phyloP scores from a whole-genome alignment of 106 monocot species.

The Triglochin maritima region DNA sequence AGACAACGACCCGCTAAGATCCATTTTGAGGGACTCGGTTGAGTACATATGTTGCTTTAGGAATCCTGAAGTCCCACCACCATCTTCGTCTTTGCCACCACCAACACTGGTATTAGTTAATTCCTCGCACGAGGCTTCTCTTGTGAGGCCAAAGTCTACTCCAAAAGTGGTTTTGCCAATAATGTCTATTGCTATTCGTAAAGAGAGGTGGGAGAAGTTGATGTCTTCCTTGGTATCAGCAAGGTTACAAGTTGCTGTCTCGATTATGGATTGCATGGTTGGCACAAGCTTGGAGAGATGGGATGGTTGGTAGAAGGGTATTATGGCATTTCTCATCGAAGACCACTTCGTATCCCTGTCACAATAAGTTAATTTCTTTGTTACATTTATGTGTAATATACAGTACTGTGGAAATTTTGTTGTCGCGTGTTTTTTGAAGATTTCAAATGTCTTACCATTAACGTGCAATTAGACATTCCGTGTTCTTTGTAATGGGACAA shows the following conservation, averaged over 20 bases:
- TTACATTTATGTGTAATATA: not conserved
- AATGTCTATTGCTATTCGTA: slow-evolving; percentile 55
- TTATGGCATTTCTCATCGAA: slow-evolving; percentile 25
- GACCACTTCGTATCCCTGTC: slow-evolving; percentile 22
- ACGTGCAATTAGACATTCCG: not conserved
- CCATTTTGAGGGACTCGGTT: slow-evolving; percentile 63
- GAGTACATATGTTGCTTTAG: slow-evolving; percentile 48
- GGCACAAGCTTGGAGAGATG: slow-evolving; percentile 12
- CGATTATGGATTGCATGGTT: slow-evolving; percentile 18
- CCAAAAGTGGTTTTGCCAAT: slow-evolving; percentile 69
- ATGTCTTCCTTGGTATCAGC: slow-evolving; percentile 4
- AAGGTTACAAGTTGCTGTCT: slow-evolving; percentile 5
- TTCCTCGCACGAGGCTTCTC: not conserved
- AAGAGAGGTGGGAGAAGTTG: slow-evolving; percentile 32
- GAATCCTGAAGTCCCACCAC: slow-evolving; percentile 28
- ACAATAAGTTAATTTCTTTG: not conserved
- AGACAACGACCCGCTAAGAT: slow-evolving; percentile 57
- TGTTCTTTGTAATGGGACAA: too few relatives aligned
- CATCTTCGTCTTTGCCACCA: not conserved
- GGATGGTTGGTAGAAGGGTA: slow-evolving; percentile 23
- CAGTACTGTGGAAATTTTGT: too few relatives aligned
- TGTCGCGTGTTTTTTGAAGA: too few relatives aligned
- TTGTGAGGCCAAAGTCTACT: slow-evolving; percentile 44
- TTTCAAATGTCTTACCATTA: not conserved
- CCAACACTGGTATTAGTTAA: not conserved